These are phyloP conservation scores for Asterella californica DNA, from an alignment of 225 moss, liverwort and hornwort genomes.

Conservation along the genomic window DNA sequence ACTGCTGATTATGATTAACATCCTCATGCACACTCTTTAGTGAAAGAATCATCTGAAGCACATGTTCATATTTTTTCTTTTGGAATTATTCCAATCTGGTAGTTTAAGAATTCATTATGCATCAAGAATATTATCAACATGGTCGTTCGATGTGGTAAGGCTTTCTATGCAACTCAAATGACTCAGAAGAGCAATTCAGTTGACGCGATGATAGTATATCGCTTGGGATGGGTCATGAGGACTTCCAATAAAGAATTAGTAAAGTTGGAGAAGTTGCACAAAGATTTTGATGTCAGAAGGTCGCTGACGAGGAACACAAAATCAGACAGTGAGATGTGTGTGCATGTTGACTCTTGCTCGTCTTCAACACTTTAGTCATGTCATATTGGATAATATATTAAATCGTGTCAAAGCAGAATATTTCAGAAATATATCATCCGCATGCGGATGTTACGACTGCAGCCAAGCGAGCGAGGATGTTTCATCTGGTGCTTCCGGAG, in stretches of 20 bases:
- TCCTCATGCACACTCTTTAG: too few relatives aligned
- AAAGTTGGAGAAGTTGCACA: slow-evolving; percentile 59
- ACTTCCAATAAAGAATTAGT: slow-evolving; percentile 61
- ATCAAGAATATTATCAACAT: too few relatives aligned
- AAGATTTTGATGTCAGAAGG: neutral
- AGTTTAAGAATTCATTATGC: neutral
- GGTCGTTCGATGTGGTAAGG: too few relatives aligned
- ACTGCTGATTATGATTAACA: too few relatives aligned
- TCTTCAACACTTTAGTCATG: neutral
- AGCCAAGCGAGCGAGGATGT: too few relatives aligned
- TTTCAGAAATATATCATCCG: neutral
- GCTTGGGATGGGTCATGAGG: slow-evolving; percentile 71
- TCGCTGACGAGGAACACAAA: neutral
- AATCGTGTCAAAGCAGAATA: neutral
- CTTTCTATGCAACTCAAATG: too few relatives aligned
- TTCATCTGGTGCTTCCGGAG: too few relatives aligned
- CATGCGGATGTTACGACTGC: neutral
- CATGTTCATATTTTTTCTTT: slow-evolving; percentile 45
- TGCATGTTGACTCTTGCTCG: neutral
- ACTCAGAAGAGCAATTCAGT: too few relatives aligned
- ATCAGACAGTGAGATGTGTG: neutral
- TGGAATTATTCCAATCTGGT: neutral
- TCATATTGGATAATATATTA: neutral
- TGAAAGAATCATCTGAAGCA: slow-evolving; percentile 57
- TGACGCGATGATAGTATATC: slow-evolving; percentile 27